Evolutionary conservation across 1,284 basidiomycete species (phyloP).

Genomic region (Lignosus rhinocerotis): DNA sequence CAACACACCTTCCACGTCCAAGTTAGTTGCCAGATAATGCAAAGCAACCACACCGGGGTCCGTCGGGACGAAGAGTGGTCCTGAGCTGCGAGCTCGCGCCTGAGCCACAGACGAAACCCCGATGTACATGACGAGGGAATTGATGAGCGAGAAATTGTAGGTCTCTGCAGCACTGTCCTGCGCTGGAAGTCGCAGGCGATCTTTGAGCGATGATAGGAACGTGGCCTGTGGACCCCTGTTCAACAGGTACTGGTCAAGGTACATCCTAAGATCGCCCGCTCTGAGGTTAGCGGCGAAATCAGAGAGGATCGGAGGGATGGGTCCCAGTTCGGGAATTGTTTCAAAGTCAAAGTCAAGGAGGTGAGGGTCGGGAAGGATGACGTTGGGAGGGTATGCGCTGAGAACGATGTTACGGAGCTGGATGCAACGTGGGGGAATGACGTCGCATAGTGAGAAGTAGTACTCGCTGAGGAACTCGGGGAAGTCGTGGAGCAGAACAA

Average conservation of each 20-base stretch:
- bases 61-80: conserved; percentile 75
- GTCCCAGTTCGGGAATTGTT: conserved; percentile 83
- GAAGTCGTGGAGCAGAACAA: conserved; percentile 98
- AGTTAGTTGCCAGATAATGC: conserved; percentile 77
- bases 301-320: conserved; percentile 86
- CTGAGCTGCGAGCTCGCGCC: conserved; percentile 78
- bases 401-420: conserved; percentile 97
- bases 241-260: conserved; percentile 84
- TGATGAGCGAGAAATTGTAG: conserved; percentile 90
- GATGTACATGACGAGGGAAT: conserved; percentile 93
- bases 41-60: conserved; percentile 84
- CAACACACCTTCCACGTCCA: conserved; percentile 85
- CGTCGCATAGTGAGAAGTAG: conserved; percentile 94
- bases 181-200: conserved; percentile 63
- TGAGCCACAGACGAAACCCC: conserved; percentile 88
- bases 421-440: conserved; percentile 90
- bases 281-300: conserved; percentile 86
- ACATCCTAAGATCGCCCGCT: conserved; percentile 72
- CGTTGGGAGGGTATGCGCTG: conserved; percentile 90
- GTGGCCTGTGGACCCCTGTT: conserved; percentile 59
- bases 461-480: conserved; percentile 98
- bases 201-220: conserved; percentile 82
- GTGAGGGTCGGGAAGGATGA: conserved; percentile 88
- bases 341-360: conserved; percentile 73
- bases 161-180: conserved; percentile 57